Percentiles rank a stretch among this genome's conserved stretches.
Evolutionary conservation across 345 rosid genomes (phyloP).

Genomic region (Euphorbia peplus): DNA sequence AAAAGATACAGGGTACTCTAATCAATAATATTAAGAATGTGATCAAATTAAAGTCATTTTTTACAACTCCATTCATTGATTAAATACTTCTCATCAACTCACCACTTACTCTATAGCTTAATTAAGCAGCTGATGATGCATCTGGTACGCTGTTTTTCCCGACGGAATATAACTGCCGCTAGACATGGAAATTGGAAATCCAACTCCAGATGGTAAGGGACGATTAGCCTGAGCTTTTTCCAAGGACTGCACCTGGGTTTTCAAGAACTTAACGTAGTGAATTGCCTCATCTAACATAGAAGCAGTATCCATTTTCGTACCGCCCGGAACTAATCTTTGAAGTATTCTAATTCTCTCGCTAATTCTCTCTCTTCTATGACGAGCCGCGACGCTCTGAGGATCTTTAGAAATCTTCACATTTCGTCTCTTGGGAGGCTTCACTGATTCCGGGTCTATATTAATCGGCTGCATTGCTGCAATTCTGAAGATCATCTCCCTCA

Average conservation of each 20-base stretch:
- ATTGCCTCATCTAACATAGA: slow-evolving; percentile 75
- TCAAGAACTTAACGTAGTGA: slow-evolving; percentile 69
- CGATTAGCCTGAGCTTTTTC: slow-evolving; percentile 38
- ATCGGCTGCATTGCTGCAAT: slow-evolving; percentile 75
- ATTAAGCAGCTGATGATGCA: background rate
- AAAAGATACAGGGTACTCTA: slow-evolving; percentile 15
- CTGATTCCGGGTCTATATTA: slow-evolving; percentile 60
- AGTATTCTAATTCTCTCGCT: slow-evolving; percentile 65
- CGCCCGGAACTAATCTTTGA: slow-evolving; percentile 70
- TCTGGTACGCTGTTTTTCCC: slow-evolving; percentile 22
- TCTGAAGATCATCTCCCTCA: slow-evolving; percentile 72
- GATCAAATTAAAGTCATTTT: slow-evolving; percentile 9
- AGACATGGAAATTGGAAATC: slow-evolving; percentile 36
- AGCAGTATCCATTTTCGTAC: slow-evolving; percentile 79
- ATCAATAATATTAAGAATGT: background rate
- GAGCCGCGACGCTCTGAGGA: slow-evolving; percentile 70
- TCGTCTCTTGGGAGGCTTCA: slow-evolving; percentile 59
- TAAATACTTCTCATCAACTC: slow-evolving; percentile 21
- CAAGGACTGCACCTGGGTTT: slow-evolving; percentile 57
- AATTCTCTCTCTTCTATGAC: slow-evolving; percentile 65
- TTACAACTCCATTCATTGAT: slow-evolving; percentile 9
- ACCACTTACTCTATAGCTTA: background rate
- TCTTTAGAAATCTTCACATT: slow-evolving; percentile 72
- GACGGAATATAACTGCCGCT: slow-evolving; percentile 29
- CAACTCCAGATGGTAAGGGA: slow-evolving; percentile 23